Percentiles rank a stretch among this genome's conserved stretches.
phyloP scores from a whole-genome alignment of 768 basidiomycete genomes.

The Paxillus involutus region DNA sequence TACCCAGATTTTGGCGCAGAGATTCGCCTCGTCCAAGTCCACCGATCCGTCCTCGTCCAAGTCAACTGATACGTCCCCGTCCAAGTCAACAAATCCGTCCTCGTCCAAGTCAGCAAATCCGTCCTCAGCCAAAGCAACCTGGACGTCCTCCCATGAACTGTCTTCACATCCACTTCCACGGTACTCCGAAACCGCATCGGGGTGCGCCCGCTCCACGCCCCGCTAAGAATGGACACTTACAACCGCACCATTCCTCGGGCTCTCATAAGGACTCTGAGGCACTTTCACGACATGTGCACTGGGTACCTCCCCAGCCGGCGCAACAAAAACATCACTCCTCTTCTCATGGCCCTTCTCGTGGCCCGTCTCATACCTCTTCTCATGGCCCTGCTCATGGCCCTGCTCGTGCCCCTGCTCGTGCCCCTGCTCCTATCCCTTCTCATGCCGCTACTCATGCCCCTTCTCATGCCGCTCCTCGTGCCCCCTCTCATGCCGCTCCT shows the following conservation, averaged over 20 bases:
- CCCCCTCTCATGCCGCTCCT: no score
- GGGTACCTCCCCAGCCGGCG: slow-evolving; percentile 27
- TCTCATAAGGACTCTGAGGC: slow-evolving; percentile 17
- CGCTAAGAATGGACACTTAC: slow-evolving; percentile 5
- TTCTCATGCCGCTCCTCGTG: no score
- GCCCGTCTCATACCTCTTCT: slow-evolving; percentile 11
- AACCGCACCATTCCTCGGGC: slow-evolving; percentile 16
- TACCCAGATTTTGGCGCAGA: slow-evolving; percentile 12
- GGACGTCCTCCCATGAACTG: slow-evolving; percentile 14
- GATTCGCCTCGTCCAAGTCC: slow-evolving; percentile 12
- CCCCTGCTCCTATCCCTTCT: not conserved
- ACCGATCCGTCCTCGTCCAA: not conserved
- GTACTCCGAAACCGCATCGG: slow-evolving; percentile 20
- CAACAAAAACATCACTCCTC: slow-evolving; percentile 21
- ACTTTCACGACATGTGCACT: slow-evolving; percentile 26
- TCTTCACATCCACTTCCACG: slow-evolving; percentile 27
- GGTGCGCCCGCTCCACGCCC: slow-evolving; percentile 7
- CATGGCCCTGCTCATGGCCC: slow-evolving; percentile 4
- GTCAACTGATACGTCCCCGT: slow-evolving; percentile 2
- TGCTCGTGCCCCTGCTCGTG: slow-evolving; percentile 4
- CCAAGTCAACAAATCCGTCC: not conserved
- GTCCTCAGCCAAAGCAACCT: no score
- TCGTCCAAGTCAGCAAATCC: slow-evolving; percentile 8
- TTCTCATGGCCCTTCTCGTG: slow-evolving; percentile 12
- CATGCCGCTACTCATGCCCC: no score